Percentiles rank a stretch among this genome's conserved stretches.
phyloP scores from a whole-genome alignment of 768 basidiomycete genomes.

The Naganishia onofrii region DNA sequence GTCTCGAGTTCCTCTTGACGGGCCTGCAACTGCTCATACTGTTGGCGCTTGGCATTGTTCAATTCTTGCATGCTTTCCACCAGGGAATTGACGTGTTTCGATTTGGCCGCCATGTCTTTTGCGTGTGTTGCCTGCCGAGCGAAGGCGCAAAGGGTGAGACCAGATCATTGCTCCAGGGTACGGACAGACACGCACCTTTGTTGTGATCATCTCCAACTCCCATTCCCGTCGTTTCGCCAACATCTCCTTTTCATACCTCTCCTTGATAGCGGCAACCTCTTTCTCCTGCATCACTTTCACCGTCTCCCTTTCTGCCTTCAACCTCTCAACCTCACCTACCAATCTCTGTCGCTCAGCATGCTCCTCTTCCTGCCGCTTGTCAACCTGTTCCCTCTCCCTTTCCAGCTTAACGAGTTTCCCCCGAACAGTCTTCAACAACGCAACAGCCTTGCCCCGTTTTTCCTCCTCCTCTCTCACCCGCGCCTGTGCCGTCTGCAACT shows the following conservation, averaged over 20 bases:
- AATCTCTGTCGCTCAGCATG: slow-evolving; percentile 56
- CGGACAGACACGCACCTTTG: slow-evolving; percentile 61
- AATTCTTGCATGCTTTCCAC: slow-evolving; percentile 70
- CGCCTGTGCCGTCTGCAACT: slow-evolving; percentile 63
- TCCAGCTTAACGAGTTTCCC: slow-evolving; percentile 96
- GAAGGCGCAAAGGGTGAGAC: neutral
- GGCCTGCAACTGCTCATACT: slow-evolving; percentile 82
- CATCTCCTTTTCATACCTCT: slow-evolving; percentile 73
- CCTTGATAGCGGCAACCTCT: slow-evolving; percentile 63
- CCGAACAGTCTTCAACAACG: slow-evolving; percentile 87
- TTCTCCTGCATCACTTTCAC: slow-evolving; percentile 64
- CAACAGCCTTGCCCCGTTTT: slow-evolving; percentile 90
- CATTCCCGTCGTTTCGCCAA: slow-evolving; percentile 65
- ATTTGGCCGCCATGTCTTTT: slow-evolving; percentile 65
- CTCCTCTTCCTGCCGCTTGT: slow-evolving; percentile 65
- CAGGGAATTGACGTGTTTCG: slow-evolving; percentile 65
- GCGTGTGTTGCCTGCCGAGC: slow-evolving; percentile 62
- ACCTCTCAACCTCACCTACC: slow-evolving; percentile 64
- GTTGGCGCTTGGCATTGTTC: slow-evolving; percentile 68
- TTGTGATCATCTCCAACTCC: slow-evolving; percentile 70
- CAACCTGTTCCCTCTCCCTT: slow-evolving; percentile 80
- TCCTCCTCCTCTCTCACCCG: slow-evolving; percentile 91
- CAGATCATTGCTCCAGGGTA: neutral
- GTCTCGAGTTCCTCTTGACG: slow-evolving; percentile 89
- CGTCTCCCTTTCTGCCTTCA: slow-evolving; percentile 53